These are phyloP conservation scores for Fraxinus albicans DNA, from an alignment of 305 asterid genomes.

Conservation along the genomic window DNA sequence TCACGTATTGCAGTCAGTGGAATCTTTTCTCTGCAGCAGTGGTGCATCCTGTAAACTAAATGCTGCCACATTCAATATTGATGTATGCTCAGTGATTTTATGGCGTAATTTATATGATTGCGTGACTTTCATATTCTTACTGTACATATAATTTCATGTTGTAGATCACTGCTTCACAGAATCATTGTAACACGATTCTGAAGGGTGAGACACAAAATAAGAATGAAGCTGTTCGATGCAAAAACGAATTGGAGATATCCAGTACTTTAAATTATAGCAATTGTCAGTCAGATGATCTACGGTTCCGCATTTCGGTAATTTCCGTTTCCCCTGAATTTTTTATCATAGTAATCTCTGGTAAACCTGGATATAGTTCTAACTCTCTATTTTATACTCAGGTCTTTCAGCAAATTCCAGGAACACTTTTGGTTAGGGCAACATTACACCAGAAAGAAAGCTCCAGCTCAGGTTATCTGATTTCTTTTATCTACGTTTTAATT, in stretches of 20 bases:
- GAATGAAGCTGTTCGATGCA: constrained; percentile 22
- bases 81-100: constrained; percentile 44
- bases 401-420: constrained; percentile 86
- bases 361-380: not conserved
- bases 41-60: constrained; percentile 74
- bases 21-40: constrained; percentile 49
- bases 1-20: constrained; percentile 69
- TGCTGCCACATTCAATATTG: constrained; percentile 50
- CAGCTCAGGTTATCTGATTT: constrained; percentile 42
- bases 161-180: constrained; percentile 48
- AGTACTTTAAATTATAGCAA: constrained; percentile 24
- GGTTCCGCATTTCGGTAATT: constrained; percentile 65
- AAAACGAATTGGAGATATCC: constrained; percentile 21
- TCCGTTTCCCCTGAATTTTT: not conserved
- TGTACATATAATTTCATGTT: constrained; percentile 18
- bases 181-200: constrained; percentile 50
- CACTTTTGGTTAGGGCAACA: constrained; percentile 67
- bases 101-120: not conserved
- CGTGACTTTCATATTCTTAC: not conserved
- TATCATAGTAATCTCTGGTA: not conserved
- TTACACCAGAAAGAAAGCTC: constrained; percentile 54
- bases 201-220: constrained; percentile 28
- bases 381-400: constrained; percentile 42
- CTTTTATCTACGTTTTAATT: constrained; percentile 1
- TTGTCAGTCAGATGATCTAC: constrained; percentile 33